Base-by-base conservation (phyloP, 2,329 filamentous ascomycete species). In the Aspergillus ruber region DNA sequence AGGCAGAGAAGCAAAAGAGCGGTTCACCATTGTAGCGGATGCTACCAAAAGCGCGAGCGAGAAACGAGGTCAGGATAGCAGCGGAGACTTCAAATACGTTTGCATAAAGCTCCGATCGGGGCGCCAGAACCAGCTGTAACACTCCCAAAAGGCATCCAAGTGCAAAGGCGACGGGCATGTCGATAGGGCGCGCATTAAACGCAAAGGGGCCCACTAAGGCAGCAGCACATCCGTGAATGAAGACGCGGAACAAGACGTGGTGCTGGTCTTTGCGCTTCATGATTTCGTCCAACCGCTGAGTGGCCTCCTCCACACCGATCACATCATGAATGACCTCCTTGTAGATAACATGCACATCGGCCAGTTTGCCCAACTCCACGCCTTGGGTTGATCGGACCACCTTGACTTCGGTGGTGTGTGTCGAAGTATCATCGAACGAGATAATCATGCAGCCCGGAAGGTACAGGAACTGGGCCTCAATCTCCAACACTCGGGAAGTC, bases 381-480 rank as follows among this genome's bases (percentile, higher is more conserved):
- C 68, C 71, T 44, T 74, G 71, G 1, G 63, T 58, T 32, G 68
- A 66, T 40, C 70, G 66, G 20, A 76, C 66, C 23, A 76, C 59
- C 46, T 73, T 73, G 32, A 76, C 69, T 50, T 76, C 73, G 1
- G 72, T 73, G 5, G 72, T 74, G 53, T 75, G 73, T 1, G 73
- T 75, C 6, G 65, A 62, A 4, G 63, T 56, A 46, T 76, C 73
- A 44, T 83, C 90, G 61, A 97, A 96, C 3, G 89, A 93, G 63
- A 95, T 86, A 48, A 96, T 87, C 91, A 96, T 97, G 61, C 88
- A 94, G 0, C 88, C 88, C 0, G 91, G 90, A 27, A 96, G 82
- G 64, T 96, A 97, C 17, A 96, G 72, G 59, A 95, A 96, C 61
- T 95, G 89, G 12, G 86, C 86, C 52, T 95, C 86, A 23, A 95